Percentiles rank a stretch among this genome's conserved stretches.
These are phyloP conservation scores for Myxozyma nipponensis DNA, from an alignment of 805 yeast species.

Conservation along the genomic window DNA sequence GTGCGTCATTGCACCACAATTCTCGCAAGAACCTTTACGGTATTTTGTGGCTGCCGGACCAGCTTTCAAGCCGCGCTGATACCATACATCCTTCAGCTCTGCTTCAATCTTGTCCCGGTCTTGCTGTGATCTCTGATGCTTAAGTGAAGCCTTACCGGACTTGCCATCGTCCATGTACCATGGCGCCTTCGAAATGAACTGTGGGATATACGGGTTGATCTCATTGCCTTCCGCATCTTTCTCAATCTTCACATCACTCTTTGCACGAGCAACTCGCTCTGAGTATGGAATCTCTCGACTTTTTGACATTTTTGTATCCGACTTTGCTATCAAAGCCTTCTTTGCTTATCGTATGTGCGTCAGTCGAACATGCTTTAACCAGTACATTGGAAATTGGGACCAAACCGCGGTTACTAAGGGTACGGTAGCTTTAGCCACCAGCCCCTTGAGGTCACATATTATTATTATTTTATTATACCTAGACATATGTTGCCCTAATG, in stretches of 20 bases:
- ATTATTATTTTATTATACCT: not conserved
- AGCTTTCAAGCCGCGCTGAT: slow-evolving; percentile 35
- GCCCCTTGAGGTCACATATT: not conserved
- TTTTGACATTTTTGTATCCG: no score
- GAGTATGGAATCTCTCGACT: slow-evolving; percentile 1
- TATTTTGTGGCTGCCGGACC: slow-evolving; percentile 35
- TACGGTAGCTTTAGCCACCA: not conserved
- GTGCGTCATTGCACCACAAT: slow-evolving; percentile 57
- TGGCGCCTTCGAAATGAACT: slow-evolving; percentile 36
- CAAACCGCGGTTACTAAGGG: slow-evolving; percentile 27
- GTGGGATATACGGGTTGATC: slow-evolving; percentile 38
- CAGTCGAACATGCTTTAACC: not conserved
- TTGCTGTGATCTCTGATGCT: slow-evolving; percentile 32
- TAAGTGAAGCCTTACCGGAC: slow-evolving; percentile 29
- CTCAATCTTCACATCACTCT: slow-evolving; percentile 18
- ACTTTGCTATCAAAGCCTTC: not conserved
- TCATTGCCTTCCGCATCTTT: slow-evolving; percentile 40
- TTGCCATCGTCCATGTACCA: slow-evolving; percentile 32
- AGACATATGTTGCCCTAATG: no score
- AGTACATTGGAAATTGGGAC: slow-evolving; percentile 31
- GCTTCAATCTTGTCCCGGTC: slow-evolving; percentile 22
- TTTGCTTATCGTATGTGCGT: not conserved
- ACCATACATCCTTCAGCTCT: slow-evolving; percentile 32
- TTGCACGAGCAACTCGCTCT: not conserved
- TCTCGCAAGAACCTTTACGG: slow-evolving; percentile 47